Percentiles rank a stretch among this genome's conserved stretches.
phyloP scores from a whole-genome alignment of 805 yeast genomes.

The Cyberlindnera xylosilytica region DNA sequence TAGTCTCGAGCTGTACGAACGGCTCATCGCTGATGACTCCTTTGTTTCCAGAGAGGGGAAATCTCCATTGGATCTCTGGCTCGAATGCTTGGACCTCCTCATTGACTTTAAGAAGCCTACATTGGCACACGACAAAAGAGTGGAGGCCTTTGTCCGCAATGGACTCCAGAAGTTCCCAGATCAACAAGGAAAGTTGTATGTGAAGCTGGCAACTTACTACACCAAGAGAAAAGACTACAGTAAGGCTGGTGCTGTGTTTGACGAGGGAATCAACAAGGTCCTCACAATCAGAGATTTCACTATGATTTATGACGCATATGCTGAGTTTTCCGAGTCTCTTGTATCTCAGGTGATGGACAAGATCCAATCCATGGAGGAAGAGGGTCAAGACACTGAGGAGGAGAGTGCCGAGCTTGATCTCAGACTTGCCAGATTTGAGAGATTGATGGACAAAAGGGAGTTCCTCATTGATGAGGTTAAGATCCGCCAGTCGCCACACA shows the following conservation, averaged over 20 bases:
- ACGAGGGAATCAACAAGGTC: slow-evolving; percentile 45
- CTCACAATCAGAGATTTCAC: slow-evolving; percentile 60
- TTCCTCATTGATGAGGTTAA: slow-evolving; percentile 64
- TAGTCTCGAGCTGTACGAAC: slow-evolving; percentile 33
- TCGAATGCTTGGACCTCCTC: slow-evolving; percentile 42
- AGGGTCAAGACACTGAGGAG: slow-evolving; percentile 15
- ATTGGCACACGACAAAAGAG: slow-evolving; percentile 19
- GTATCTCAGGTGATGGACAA: slow-evolving; percentile 26
- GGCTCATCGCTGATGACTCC: slow-evolving; percentile 32
- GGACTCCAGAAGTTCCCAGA: slow-evolving; percentile 51
- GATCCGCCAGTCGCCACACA: slow-evolving; percentile 57
- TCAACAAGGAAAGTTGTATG: slow-evolving; percentile 48
- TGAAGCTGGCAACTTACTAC: slow-evolving; percentile 47
- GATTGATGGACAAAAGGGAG: slow-evolving; percentile 52
- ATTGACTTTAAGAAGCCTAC: slow-evolving; percentile 16
- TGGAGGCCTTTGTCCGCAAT: slow-evolving; percentile 34
- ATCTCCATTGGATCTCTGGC: slow-evolving; percentile 47
- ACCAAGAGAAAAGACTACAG: slow-evolving; percentile 33
- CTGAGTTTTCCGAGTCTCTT: slow-evolving; percentile 55
- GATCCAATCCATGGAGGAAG: slow-evolving; percentile 10
- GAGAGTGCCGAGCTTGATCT: slow-evolving; percentile 38
- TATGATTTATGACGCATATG: slow-evolving; percentile 56
- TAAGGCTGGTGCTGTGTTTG: slow-evolving; percentile 42
- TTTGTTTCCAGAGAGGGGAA: slow-evolving; percentile 35
- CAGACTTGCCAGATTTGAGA: slow-evolving; percentile 47